Evolutionary conservation across 345 rosid species (phyloP).

Genomic region (Salix suchowensis): DNA sequence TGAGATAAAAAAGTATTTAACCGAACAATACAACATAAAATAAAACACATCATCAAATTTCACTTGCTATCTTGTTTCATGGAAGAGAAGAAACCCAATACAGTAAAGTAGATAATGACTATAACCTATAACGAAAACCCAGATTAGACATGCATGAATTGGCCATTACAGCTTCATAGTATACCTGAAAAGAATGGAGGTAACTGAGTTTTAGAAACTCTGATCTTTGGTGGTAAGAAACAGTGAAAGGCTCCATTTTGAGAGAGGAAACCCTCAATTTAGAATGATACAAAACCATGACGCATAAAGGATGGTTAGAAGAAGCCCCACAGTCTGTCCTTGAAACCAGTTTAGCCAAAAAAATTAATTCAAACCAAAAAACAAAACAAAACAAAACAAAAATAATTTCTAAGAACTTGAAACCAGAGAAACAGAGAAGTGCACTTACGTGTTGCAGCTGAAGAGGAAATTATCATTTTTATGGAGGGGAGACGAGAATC

Average conservation of each 20-base stretch:
- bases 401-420: not conserved
- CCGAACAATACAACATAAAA: too few relatives aligned
- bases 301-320: not conserved
- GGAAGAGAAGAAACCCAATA: not conserved
- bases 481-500: not conserved
- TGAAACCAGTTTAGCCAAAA: not conserved
- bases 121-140: not conserved
- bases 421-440: not conserved
- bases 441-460: not conserved
- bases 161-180: not conserved
- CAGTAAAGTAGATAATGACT: not conserved
- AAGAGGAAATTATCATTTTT: not conserved
- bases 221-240: constrained; percentile 16
- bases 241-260: constrained; percentile 22
- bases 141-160: not conserved
- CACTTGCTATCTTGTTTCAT: not conserved
- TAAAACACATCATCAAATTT: not conserved
- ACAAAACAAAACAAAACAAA: not conserved
- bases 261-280: constrained; percentile 17
- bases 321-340: constrained; percentile 5
- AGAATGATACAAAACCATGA: constrained; percentile 16
- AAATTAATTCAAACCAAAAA: not conserved
- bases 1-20: not conserved
- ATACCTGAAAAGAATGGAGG: constrained; percentile 50
- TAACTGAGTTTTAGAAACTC: constrained; percentile 31